Percentiles rank a stretch among this genome's conserved stretches.
Conservation (phyloP, 345 rosid genomes). For the Corchorus olitorius region DNA sequence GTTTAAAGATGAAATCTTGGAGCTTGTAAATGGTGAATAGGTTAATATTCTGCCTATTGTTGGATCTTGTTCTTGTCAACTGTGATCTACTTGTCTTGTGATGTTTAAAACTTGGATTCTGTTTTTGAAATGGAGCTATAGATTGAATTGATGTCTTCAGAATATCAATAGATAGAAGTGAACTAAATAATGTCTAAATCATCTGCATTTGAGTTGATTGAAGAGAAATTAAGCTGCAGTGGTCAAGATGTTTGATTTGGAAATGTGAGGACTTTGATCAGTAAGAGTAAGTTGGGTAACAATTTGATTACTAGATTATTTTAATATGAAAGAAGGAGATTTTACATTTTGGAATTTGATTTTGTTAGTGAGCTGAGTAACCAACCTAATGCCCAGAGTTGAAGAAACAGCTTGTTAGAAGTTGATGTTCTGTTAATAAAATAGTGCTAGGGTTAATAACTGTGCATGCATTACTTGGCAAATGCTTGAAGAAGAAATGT, state of each 20-base stretch:
- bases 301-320: neutral
- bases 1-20: slow-evolving; percentile 9
- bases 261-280: neutral
- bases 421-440: neutral
- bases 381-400: neutral
- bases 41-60: neutral
- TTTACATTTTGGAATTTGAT: neutral
- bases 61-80: neutral
- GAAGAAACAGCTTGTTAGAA: neutral
- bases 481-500: neutral
- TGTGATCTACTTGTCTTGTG: slow-evolving; percentile 6
- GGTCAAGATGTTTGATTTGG: neutral
- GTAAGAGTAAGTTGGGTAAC: neutral
- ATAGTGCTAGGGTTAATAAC: neutral
- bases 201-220: neutral
- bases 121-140: neutral
- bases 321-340: neutral
- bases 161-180: neutral
- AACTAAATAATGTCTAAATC: neutral
- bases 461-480: neutral
- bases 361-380: neutral
- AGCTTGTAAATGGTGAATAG: neutral
- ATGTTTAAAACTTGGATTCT: neutral
- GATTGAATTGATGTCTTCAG: neutral
- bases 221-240: slow-evolving; percentile 8